phyloP scores from a whole-genome alignment of 768 basidiomycete genomes.

The Serendipita sp. region DNA sequence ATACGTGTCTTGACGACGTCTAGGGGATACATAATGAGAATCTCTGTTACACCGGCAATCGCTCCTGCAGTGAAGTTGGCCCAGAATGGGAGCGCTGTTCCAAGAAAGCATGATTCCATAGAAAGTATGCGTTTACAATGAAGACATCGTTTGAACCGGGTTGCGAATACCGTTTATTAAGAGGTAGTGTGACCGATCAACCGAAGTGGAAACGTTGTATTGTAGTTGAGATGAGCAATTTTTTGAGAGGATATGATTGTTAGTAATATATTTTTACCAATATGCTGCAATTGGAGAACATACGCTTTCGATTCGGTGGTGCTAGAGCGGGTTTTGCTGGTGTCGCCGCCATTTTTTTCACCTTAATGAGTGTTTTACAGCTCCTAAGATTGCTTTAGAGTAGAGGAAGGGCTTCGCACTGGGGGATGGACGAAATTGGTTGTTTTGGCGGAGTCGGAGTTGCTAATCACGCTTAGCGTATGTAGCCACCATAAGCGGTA shows the following conservation, averaged over 20 bases:
- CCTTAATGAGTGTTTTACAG: too few relatives aligned
- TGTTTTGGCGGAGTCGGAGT: too few relatives aligned
- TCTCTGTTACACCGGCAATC: constrained; percentile 65
- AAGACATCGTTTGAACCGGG: too few relatives aligned
- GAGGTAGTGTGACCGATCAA: background rate
- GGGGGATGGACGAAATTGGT: too few relatives aligned
- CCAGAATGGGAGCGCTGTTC: constrained; percentile 60
- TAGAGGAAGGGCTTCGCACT: too few relatives aligned
- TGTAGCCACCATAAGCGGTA: too few relatives aligned
- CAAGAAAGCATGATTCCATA: background rate
- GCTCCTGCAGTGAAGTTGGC: constrained; percentile 93
- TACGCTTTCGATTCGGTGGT: background rate
- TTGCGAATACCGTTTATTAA: too few relatives aligned
- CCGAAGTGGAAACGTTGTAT: background rate
- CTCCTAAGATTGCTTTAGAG: too few relatives aligned
- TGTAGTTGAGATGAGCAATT: background rate
- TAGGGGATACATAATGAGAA: constrained; percentile 69
- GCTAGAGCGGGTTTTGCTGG: background rate
- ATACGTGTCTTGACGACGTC: constrained; percentile 97
- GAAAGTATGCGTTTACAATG: too few relatives aligned
- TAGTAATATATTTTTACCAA: background rate
- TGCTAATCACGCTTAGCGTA: too few relatives aligned
- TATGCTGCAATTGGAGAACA: background rate
- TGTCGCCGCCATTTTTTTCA: background rate
- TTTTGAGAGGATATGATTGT: background rate